Base-by-base conservation (phyloP, 108 stramenopile species). In the Epipyxis sp. region DNA sequence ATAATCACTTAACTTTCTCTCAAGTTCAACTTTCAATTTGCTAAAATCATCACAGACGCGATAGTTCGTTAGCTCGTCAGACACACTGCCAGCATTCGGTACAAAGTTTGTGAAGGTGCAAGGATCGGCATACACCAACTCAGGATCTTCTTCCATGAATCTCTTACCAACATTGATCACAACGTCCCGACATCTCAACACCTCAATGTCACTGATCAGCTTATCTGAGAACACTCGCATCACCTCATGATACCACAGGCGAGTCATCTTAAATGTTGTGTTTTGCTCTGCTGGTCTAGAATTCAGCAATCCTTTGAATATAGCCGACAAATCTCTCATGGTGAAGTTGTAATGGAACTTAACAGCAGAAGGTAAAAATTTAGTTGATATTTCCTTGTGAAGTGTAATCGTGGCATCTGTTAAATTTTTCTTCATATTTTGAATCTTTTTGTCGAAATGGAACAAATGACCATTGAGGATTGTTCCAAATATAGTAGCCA, bases 281-380 rank as follows among this genome's bases (percentile, higher is more conserved):
- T 39, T 59, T 27, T 37, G 32, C 42, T 79, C 39, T 72, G 74
- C 40, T 0, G 69, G 62, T 35, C 37, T 34, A 10, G 69, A 27
- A 29, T 25, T 30, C 20, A 69, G 69, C 20, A 85, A 42, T 20
- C 85, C 85, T 32, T 82, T 69, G 0, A 82, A 40, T 29, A 85
- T 76, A 29, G 76, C 59, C 25, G 76, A 59, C 1, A 85, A 39
- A 35, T 85, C 76, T 0, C 85, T 65, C 85, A 85, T 85, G 50
- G 78, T 85, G 43, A 82, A 85, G 45, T 80, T 82, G 78, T 85
- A 85, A 74, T 82, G 81, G 67, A 85, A 85, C 54, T 82, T 82
- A 1, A 82, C 67, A 0, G 85, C 85, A 32, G 72, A 65, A 1
- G 81, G 85, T 42, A 82, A 72, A 74, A 85, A 85, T 57, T 61